phyloP scores from a whole-genome alignment of 352 stramenopile species.

The Phytopythium oedochilum region DNA sequence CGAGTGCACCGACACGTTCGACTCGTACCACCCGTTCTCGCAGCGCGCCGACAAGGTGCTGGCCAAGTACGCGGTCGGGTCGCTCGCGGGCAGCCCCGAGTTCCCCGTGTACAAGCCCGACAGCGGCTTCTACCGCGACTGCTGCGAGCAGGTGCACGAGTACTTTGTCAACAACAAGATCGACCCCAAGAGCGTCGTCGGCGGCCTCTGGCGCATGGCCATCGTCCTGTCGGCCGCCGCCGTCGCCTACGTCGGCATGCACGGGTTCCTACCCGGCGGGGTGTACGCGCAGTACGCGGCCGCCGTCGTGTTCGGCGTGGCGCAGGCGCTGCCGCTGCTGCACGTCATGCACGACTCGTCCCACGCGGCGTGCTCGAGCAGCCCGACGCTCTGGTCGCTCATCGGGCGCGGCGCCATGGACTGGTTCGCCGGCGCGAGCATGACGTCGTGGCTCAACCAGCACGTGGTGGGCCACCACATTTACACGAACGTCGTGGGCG shows the following conservation, averaged over 20 bases:
- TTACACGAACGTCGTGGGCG: constrained; percentile 93
- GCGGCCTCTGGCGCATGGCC: constrained; percentile 84
- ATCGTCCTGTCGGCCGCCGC: constrained; percentile 68
- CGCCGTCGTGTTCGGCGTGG: constrained; percentile 83
- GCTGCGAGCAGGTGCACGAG: constrained; percentile 69
- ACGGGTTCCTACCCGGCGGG: constrained; percentile 48
- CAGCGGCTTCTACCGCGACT: constrained; percentile 90
- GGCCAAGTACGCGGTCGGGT: constrained; percentile 83
- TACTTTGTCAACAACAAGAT: constrained; percentile 91
- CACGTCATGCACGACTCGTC: constrained; percentile 93
- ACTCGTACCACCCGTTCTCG: constrained; percentile 90
- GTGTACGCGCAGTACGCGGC: constrained; percentile 62
- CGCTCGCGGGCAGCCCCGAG: constrained; percentile 70
- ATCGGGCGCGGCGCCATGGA: constrained; percentile 85
- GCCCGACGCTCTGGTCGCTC: constrained; percentile 61
- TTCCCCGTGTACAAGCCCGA: constrained; percentile 90
- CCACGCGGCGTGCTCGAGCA: constrained; percentile 86
- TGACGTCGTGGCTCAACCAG: constrained; percentile 93
- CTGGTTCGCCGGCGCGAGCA: constrained; percentile 89
- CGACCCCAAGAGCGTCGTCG: constrained; percentile 77
- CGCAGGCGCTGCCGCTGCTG: constrained; percentile 86
- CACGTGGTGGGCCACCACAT: constrained; percentile 95
- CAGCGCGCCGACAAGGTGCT: constrained; percentile 78
- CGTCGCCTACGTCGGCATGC: constrained; percentile 76
- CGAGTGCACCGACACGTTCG: constrained; percentile 87